Evolutionary conservation across 306 rosid species (phyloP).

Genomic region (Dryas octopetala): DNA sequence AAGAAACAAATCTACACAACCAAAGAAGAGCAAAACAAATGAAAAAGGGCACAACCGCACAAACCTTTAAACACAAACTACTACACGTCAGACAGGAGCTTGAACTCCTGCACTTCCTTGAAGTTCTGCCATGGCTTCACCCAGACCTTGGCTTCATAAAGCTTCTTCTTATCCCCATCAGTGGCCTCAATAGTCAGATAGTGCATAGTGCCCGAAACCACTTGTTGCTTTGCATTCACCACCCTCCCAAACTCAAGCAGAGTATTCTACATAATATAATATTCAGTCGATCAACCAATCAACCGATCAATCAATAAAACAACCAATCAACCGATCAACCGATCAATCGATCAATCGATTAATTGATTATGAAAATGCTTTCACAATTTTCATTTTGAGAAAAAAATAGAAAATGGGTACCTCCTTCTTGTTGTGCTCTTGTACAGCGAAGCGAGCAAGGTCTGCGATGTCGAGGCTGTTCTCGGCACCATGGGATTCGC

Average conservation of each 20-base stretch:
- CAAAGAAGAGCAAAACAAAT: background rate
- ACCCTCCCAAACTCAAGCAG: constrained; percentile 72
- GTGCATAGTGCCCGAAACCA: constrained; percentile 79
- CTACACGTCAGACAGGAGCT: constrained; percentile 49
- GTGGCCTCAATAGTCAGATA: constrained; percentile 68
- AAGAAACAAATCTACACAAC: too few species aligned
- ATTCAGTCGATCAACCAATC: background rate
- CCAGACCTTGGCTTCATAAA: constrained; percentile 88
- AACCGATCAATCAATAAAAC: background rate
- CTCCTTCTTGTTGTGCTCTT: constrained; percentile 72
- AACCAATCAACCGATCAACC: background rate
- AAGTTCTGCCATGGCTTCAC: constrained; percentile 83
- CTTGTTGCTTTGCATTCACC: constrained; percentile 66
- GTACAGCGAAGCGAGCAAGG: constrained; percentile 83
- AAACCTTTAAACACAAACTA: constrained; percentile 7
- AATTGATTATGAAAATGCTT: background rate
- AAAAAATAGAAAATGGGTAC: constrained; percentile 25
- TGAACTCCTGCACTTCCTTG: constrained; percentile 81
- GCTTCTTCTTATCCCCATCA: constrained; percentile 72
- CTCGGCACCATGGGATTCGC: constrained; percentile 4
- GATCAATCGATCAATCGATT: background rate
- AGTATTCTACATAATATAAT: constrained; percentile 28
- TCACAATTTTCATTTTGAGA: background rate
- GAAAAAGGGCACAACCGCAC: background rate
- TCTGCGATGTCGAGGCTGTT: constrained; percentile 43